Evolutionary conservation across 768 basidiomycete species (phyloP), one percentile per base, ranked within the genome.

Genomic region (Rhodotorula taiwanensis): DNA sequence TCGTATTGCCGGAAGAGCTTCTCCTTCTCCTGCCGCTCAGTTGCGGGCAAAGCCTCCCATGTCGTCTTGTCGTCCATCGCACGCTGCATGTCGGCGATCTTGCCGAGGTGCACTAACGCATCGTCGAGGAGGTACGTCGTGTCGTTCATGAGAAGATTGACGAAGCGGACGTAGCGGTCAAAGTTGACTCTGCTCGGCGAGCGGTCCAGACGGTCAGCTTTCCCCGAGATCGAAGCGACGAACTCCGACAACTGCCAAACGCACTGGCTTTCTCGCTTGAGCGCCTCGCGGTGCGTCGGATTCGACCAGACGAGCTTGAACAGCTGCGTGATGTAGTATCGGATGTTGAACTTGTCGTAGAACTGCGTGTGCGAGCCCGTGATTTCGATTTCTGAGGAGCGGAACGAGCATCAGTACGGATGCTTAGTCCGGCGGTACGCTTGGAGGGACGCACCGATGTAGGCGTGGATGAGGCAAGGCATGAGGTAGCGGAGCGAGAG

Each of bases 121-220:
- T 99, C 95, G 74, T 98, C 92, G 82, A 99, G 85, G 55, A 97
- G 86, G 76, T 92, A 98, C 14, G 94, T 98, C 58, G 94, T 91
- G 72, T 99, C 95, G 81, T 95, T 97, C 79, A 98, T 95, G 84
- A 98, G 88, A 71, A 97, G 80, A 77, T 99, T 98, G 78, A 93
- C 83, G 75, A 99, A 98, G 59, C 86, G 85, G 56, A 98, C 86
- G 75, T 98, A 98, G 76, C 89, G 87, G 70, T 95, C 90, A 52
- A 88, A 85, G 73, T 90, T 83, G 42, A 27, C 33, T 67, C 89
- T 93, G 62, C 10, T 25, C n/a, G n/a, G n/a, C 6, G 31, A 43
- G 27, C 8, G 34, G 0, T n/a, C n/a, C n/a, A n/a, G n/a, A n/a
- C n/a, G n/a, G n/a, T n/a, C n/a, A n/a, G n/a, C n/a, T n/a, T n/a